Evolutionary conservation across 179 eudicot genomes (phyloP), one percentile per base, ranked within the genome.

Genomic region (Corrigiola litoralis): DNA sequence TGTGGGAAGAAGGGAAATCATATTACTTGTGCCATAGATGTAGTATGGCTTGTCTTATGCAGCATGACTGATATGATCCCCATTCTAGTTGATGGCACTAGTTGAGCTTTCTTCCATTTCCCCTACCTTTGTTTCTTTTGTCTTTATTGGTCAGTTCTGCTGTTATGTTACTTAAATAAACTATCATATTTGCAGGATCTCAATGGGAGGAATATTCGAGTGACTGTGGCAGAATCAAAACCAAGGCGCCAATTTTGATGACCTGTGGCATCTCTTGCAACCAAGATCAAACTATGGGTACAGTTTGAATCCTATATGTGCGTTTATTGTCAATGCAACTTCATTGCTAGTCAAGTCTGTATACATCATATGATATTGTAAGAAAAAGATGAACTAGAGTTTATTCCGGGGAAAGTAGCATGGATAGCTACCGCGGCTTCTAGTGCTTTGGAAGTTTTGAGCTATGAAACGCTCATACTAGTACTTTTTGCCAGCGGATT

Each of bases 181-280:
- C 16, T n/a, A 11, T 14, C 55, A 32, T 63, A 13, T 72, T 63
- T 85, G 79, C 79, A 95, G 99, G 99, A 95, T 68, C 67, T 95
- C 5, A 66, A 77, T 25, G 99, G 99, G 23, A 81, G 99, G 77
- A 23, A 78, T 49, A 91, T 95, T 57, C 88, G 97, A 54, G 97
- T 95, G 37, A 76, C 81, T 68, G 72, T 69, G 55, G 99, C 99
- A 18, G 97, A 88, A 80, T 75, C 85, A 46, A 88, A 84, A 64
- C 88, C 78, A 34, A 79, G 79, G 78, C 89, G 91, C 44, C 75
- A 55, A 23, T 83, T 81, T 80, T 87, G 60, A 78, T 5, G 31
- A 25, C 25, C 23, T 16, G 38, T 42, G 58, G 31, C 42, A 34
- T 59, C 66, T 38, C 58, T 59, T 60, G 65, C 49, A 45, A 27